Evolutionary conservation across 805 yeast genomes (phyloP), one percentile per base, ranked within the genome.

Genomic region (Myxozyma neotropica): DNA sequence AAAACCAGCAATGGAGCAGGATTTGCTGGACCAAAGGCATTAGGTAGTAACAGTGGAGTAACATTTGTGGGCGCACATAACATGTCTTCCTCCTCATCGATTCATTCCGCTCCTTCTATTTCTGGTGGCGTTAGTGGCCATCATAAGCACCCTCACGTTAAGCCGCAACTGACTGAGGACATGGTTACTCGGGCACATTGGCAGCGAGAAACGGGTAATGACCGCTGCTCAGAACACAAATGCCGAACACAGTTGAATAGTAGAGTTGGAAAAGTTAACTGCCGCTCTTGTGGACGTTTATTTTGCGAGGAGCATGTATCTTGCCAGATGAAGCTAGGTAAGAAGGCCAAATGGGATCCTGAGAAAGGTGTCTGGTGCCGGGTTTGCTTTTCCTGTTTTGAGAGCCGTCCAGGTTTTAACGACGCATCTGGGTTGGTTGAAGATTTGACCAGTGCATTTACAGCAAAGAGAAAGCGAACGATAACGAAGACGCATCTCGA

Each of bases 281-380:
- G 96, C 72, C 74, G 93, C 24, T 81, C 81, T 65, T 91, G 96
- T 74, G 96, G 96, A 0, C 69, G 76, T 26, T 71, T 90, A 17
- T 89, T 73, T 69, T 90, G 97, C 71, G 80, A 80, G 59, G 72
- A 70, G 29, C 96, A 91, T 73, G 77, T 90, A 2, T 70, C 74
- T 53, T 84, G 77, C 66, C 76, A 79, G 53, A 78, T 83, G 46
- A 81, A 79, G 67, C 73, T 90, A 17, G 72, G 80, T 60, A 67
- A 71, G n/a, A 67, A 74, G 1, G 83, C 86, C 0, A 65, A 75
- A 8, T 81, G 81, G 61, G 82, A 80, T 58, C 75, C 81, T 0
- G 55, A 61, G 0, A 63, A 71, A 52, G 93, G 94, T 0, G 71
- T 77, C n/a, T 87, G 92, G 93, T 75, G 83, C 54, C 75, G 86